Evolutionary conservation across 768 basidiomycete genomes (phyloP).

Genomic region (Pholiota molesta): DNA sequence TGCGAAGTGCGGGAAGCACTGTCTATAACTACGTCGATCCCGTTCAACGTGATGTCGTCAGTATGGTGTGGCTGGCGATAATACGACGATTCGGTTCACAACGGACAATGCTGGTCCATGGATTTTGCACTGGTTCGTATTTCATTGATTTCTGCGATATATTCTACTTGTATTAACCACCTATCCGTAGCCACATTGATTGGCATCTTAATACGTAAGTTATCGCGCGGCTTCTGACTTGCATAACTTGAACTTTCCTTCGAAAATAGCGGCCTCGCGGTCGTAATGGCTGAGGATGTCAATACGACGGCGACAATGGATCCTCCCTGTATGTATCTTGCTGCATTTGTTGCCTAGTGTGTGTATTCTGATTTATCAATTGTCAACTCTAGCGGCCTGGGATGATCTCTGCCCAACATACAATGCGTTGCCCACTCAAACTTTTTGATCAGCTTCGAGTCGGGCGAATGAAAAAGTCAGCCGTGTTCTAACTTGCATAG

Average conservation of each 20-base stretch:
- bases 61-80: conserved; percentile 32
- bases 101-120: conserved; percentile 70
- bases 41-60: conserved; percentile 41
- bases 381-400: background rate
- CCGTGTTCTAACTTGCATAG: too few species aligned
- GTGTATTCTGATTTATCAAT: background rate
- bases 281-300: conserved; percentile 32
- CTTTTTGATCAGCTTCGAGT: too few species aligned
- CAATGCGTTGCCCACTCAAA: background rate
- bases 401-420: background rate
- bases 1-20: conserved; percentile 41
- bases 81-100: conserved; percentile 51
- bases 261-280: conserved; percentile 28
- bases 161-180: conserved; percentile 18
- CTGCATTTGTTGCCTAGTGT: background rate
- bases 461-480: too few species aligned
- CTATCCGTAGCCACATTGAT: conserved; percentile 31
- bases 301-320: background rate
- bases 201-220: conserved; percentile 33
- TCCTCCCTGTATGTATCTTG: conserved; percentile 1
- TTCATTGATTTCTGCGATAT: background rate
- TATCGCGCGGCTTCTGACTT: background rate
- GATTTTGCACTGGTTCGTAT: conserved; percentile 33
- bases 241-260: background rate
- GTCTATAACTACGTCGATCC: conserved; percentile 52